A percentile compares a stretch with the other conserved stretches of the same genome.
phyloP scores from a whole-genome alignment of 805 yeast species.

The Candida hispaniensis region DNA sequence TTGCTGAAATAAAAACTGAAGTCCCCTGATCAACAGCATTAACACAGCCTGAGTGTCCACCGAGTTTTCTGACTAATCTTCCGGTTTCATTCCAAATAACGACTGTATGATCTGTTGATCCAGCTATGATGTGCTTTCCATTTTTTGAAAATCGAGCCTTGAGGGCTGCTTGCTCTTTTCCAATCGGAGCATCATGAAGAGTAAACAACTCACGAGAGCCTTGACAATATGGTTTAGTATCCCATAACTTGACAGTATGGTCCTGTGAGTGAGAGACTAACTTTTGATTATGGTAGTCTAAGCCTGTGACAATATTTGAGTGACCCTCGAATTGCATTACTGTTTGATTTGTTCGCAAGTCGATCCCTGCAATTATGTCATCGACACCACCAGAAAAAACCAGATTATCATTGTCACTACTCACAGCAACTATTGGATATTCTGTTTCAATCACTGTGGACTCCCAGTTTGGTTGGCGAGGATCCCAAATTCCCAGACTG shows the following conservation, averaged over 20 bases:
- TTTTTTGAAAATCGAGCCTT: slow-evolving; percentile 37
- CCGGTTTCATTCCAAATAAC: slow-evolving; percentile 53
- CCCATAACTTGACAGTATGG: slow-evolving; percentile 47
- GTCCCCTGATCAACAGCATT: slow-evolving; percentile 43
- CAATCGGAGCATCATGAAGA: slow-evolving; percentile 48
- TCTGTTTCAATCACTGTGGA: slow-evolving; percentile 33
- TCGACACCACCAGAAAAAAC: slow-evolving; percentile 60
- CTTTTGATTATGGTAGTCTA: slow-evolving; percentile 39
- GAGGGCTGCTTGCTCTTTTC: slow-evolving; percentile 40
- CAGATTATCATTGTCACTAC: slow-evolving; percentile 33
- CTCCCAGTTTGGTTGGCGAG: slow-evolving; percentile 39
- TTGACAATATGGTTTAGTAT: slow-evolving; percentile 38
- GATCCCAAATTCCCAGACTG: slow-evolving; percentile 50
- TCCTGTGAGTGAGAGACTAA: slow-evolving; percentile 46
- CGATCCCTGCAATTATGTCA: slow-evolving; percentile 50
- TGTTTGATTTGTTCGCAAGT: slow-evolving; percentile 35
- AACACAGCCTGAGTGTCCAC: slow-evolving; percentile 55
- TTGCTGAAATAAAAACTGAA: slow-evolving; percentile 37
- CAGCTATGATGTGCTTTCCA: slow-evolving; percentile 40
- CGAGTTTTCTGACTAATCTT: slow-evolving; percentile 37
- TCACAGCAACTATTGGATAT: slow-evolving; percentile 51
- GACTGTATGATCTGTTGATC: slow-evolving; percentile 50
- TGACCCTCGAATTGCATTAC: slow-evolving; percentile 32
- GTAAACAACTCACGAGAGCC: slow-evolving; percentile 27
- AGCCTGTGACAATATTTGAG: slow-evolving; percentile 43